Percentiles rank a stretch among this genome's conserved stretches.
Conservation (phyloP, 176 grass and related monocot genomes). For the Olyra latifolia region DNA sequence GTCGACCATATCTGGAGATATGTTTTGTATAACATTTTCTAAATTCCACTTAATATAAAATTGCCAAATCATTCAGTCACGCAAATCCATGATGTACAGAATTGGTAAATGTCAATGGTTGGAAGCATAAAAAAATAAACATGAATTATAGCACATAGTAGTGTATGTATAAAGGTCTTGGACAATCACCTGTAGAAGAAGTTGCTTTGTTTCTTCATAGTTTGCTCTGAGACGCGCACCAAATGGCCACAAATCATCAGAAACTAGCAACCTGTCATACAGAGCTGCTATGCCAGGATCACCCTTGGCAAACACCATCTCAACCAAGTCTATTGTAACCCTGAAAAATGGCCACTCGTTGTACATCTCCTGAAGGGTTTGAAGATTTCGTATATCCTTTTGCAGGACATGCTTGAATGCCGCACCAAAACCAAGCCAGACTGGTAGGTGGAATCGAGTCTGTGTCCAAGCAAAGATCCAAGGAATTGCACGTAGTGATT, state of each 20-base stretch:
- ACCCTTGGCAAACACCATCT: conserved; percentile 98
- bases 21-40: neutral
- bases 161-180: neutral
- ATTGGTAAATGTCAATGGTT: neutral
- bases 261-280: conserved; percentile 89
- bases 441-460: conserved; percentile 86
- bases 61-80: neutral
- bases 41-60: neutral
- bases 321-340: conserved; percentile 91
- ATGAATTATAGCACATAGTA: neutral
- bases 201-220: conserved; percentile 77
- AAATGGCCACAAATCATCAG: conserved; percentile 71
- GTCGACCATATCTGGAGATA: neutral
- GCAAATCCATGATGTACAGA: neutral
- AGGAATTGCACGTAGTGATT: conserved; percentile 86
- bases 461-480: conserved; percentile 99
- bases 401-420: conserved; percentile 80
- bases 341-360: conserved; percentile 95
- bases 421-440: conserved; percentile 93
- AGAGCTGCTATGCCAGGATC: conserved; percentile 91
- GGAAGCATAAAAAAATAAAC: neutral
- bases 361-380: conserved; percentile 83
- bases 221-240: conserved; percentile 70
- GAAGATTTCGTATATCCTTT: conserved; percentile 74
- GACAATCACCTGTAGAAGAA: conserved; percentile 79